phyloP scores from a whole-genome alignment of 2,329 filamentous ascomycete genomes.

The Cercospora sp. region DNA sequence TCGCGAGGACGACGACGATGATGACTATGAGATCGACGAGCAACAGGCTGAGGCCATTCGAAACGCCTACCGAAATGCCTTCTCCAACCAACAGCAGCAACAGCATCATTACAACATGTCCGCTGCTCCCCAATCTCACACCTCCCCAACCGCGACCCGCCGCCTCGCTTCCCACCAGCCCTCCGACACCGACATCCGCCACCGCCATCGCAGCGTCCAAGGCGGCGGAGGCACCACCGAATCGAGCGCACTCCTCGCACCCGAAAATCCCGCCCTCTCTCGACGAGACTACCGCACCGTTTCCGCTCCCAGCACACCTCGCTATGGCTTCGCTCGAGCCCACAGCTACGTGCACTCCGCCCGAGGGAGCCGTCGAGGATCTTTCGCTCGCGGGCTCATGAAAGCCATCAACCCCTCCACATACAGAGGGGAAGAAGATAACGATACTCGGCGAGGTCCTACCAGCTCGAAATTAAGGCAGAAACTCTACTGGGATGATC shows the following conservation, averaged over 20 bases:
- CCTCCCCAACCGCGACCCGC: not conserved
- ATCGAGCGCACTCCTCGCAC: conserved; percentile 6
- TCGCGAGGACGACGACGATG: conserved; percentile 40
- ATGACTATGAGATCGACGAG: conserved; percentile 36
- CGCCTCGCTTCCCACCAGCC: conserved; percentile 8
- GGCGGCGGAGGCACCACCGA: not conserved
- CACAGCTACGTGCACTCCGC: conserved; percentile 36
- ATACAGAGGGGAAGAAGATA: conserved; percentile 20
- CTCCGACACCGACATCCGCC: conserved; percentile 3
- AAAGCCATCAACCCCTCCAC: conserved; percentile 22
- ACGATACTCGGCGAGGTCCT: conserved; percentile 15
- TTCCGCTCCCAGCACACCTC: conserved; percentile 25
- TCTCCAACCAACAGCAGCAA: conserved; percentile 31
- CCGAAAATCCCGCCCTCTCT: conserved; percentile 33
- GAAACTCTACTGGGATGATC: conserved; percentile 72
- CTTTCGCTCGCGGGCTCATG: conserved; percentile 41
- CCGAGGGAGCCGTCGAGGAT: conserved; percentile 49
- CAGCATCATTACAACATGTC: not conserved
- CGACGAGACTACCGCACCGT: conserved; percentile 28
- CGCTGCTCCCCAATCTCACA: conserved; percentile 1
- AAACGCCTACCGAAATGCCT: conserved; percentile 38
- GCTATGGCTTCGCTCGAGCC: conserved; percentile 37
- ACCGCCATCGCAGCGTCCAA: not conserved
- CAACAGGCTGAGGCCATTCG: conserved; percentile 36
- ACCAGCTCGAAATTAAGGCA: conserved; percentile 46